Percentiles rank a stretch among this genome's conserved stretches.
phyloP scores from a whole-genome alignment of 2,329 filamentous ascomycete species.

The Thielaviopsis cerberus region DNA sequence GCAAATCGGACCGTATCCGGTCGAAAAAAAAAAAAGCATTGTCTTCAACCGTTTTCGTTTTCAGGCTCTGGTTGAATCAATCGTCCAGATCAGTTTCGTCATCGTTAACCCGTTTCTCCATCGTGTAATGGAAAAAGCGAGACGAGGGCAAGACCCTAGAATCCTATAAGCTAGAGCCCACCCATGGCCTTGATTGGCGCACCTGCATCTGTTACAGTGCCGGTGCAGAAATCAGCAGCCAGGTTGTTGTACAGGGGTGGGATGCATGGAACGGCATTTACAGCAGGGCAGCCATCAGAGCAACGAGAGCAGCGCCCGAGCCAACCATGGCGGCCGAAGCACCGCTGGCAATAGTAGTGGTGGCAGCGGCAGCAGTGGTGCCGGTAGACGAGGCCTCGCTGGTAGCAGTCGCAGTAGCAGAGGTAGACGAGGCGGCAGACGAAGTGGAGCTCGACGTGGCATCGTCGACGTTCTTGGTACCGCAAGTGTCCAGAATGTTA shows the following conservation, averaged over 20 bases:
- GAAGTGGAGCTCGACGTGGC: conserved; percentile 15
- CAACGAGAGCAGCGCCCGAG: conserved; percentile 24
- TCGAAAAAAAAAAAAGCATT: not conserved
- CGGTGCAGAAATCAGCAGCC: not conserved
- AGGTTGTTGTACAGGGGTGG: not conserved
- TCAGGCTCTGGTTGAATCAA: not conserved
- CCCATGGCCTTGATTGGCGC: conserved; percentile 25
- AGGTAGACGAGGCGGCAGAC: conserved; percentile 15
- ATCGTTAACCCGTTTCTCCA: not conserved
- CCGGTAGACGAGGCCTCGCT: conserved; percentile 14
- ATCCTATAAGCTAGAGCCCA: conserved; percentile 31
- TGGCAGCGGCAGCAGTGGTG: not conserved
- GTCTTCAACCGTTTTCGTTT: not conserved
- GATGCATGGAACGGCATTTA: not conserved
- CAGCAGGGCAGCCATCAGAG: conserved; percentile 14
- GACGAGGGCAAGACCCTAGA: conserved; percentile 17
- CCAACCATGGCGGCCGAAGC: conserved; percentile 12
- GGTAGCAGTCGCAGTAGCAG: conserved; percentile 15
- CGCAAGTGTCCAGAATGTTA: conserved; percentile 30
- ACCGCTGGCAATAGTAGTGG: conserved; percentile 2
- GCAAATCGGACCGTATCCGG: not conserved
- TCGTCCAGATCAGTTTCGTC: not conserved
- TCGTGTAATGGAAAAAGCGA: not conserved
- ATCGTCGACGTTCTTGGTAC: conserved; percentile 19
- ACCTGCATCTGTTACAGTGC: conserved; percentile 21